Conservation (phyloP, 257 asterid species). For the Solanum pinnatisectum region DNA sequence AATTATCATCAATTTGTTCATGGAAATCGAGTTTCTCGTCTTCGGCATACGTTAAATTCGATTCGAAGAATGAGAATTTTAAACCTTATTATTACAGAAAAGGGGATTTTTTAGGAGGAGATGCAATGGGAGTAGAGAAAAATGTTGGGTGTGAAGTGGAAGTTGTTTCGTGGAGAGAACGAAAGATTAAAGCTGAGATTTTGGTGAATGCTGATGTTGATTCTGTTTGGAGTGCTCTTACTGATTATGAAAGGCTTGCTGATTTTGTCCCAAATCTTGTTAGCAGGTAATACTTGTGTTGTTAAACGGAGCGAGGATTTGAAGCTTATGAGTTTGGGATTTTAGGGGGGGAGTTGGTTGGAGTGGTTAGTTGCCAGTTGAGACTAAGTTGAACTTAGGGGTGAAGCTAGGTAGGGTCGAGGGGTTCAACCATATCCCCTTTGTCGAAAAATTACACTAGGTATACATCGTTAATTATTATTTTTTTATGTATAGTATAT, state of each 20-base stretch:
- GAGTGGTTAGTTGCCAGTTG: neutral
- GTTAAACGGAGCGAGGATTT: neutral
- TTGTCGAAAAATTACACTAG: too few species aligned
- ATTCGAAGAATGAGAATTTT: neutral
- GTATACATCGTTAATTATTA: neutral
- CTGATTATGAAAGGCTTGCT: constrained; percentile 92
- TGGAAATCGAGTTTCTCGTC: neutral
- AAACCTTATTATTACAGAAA: neutral
- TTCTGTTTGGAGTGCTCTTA: constrained; percentile 77
- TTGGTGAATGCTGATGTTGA: constrained; percentile 58
- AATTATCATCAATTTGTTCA: neutral
- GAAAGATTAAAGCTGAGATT: constrained; percentile 67
- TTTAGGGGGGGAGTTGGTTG: neutral
- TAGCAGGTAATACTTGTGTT: constrained; percentile 35
- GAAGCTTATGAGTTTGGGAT: neutral
- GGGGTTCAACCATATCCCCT: accelerated
- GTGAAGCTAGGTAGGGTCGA: neutral
- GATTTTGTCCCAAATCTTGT: constrained; percentile 95
- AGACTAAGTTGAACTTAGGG: neutral
- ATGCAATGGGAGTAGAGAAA: neutral
- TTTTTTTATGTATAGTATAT: too few species aligned
- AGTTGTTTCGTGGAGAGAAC: constrained; percentile 88
- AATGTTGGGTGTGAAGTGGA: constrained; percentile 71
- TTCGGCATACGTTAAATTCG: neutral
- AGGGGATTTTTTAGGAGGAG: neutral